Evolutionary conservation across 2,329 filamentous ascomycete genomes (phyloP).

Genomic region (Aspergillus sp.): DNA sequence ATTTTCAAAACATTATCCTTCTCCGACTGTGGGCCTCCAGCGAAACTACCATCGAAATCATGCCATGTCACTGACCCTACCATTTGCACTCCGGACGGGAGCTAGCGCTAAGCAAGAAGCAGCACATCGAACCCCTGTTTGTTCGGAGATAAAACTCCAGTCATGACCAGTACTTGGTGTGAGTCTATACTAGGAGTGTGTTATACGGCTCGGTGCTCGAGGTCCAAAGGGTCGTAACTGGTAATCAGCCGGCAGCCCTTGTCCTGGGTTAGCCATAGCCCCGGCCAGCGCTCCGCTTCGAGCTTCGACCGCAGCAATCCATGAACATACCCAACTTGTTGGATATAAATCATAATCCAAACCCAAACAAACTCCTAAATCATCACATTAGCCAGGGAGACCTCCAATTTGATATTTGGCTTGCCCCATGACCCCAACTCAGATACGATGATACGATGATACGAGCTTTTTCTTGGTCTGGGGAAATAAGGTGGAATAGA

Average conservation of each 20-base stretch:
- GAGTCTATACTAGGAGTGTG: neutral
- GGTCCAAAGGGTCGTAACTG: no score
- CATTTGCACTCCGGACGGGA: neutral
- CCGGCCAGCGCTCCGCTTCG: neutral
- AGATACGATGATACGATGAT: neutral
- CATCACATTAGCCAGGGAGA: neutral
- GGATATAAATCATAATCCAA: no score
- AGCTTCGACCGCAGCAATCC: neutral
- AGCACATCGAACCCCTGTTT: neutral
- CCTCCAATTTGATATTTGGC: neutral
- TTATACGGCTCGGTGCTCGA: neutral
- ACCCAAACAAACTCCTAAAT: neutral
- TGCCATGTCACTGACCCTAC: neutral
- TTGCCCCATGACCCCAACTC: neutral
- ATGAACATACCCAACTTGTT: neutral
- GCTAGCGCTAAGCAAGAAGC: neutral
- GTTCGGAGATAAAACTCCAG: neutral
- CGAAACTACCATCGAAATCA: neutral
- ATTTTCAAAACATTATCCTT: neutral
- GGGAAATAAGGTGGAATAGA: conserved; percentile 1
- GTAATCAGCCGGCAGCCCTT: no score
- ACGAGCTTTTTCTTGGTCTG: neutral
- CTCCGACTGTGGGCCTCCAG: no score
- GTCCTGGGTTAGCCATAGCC: neutral
- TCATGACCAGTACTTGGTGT: neutral